Evolutionary conservation across 257 asterid genomes (phyloP).

Genomic region (Solanum chilense): DNA sequence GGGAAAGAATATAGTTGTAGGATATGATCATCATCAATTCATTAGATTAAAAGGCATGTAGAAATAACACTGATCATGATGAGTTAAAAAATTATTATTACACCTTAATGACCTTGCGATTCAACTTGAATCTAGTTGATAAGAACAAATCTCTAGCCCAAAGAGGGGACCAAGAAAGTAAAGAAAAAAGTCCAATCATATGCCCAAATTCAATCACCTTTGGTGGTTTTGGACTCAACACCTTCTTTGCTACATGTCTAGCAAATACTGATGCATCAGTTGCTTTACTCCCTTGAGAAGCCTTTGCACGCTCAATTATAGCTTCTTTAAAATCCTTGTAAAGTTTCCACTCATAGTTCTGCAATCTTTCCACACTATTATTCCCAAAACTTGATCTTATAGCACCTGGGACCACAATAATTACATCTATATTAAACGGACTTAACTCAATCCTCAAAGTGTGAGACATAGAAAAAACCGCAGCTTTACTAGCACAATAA

Average conservation of each 20-base stretch:
- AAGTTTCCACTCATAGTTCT: conserved; percentile 48
- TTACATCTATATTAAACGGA: conserved; percentile 43
- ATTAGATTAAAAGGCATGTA: neutral
- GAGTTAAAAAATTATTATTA: neutral
- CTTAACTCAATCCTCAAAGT: conserved; percentile 41
- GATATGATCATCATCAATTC: neutral
- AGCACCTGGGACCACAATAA: conserved; percentile 52
- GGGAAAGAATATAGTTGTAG: neutral
- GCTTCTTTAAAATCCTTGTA: conserved; percentile 37
- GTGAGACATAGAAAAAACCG: conserved; percentile 46
- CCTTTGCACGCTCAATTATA: conserved; percentile 44
- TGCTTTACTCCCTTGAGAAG: conserved; percentile 59
- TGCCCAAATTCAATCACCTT: conserved; percentile 47
- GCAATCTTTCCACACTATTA: conserved; percentile 17
- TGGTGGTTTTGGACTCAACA: conserved; percentile 43
- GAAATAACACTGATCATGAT: neutral
- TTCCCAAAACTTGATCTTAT: conserved; percentile 43
- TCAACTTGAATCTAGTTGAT: conserved; percentile 25
- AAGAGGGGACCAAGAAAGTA: conserved; percentile 50
- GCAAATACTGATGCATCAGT: conserved; percentile 49
- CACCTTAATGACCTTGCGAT: conserved; percentile 6
- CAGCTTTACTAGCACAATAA: conserved; percentile 63
- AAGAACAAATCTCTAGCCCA: conserved; percentile 59
- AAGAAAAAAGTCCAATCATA: conserved; percentile 39
- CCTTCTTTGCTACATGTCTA: conserved; percentile 35